Conservation (phyloP, 257 asterid genomes). For the Galeopsis tetrahit region DNA sequence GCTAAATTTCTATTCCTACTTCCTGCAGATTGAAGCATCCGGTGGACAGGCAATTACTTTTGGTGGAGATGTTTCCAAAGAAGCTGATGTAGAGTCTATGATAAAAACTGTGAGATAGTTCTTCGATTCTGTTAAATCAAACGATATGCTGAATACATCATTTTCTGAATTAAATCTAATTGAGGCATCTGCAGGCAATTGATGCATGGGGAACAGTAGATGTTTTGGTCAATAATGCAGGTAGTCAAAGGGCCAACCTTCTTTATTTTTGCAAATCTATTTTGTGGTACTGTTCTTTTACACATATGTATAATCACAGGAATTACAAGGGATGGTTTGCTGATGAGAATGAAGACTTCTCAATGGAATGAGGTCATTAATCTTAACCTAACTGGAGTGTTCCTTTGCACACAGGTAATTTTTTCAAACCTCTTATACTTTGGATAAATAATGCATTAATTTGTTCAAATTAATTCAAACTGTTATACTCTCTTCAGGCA, state of each 20-base stretch:
- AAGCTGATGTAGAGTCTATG: conserved; percentile 90
- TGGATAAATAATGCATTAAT: neutral
- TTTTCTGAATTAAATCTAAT: conserved; percentile 37
- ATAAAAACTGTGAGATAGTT: conserved; percentile 72
- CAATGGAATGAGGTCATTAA: conserved; percentile 98
- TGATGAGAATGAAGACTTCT: conserved; percentile 92
- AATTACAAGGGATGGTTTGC: conserved; percentile 88
- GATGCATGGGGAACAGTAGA: conserved; percentile 96
- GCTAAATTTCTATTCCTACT: conserved; percentile 14
- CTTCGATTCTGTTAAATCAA: conserved; percentile 9
- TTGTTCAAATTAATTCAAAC: conserved; percentile 33
- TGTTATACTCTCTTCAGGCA: conserved; percentile 62
- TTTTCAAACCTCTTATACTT: conserved; percentile 16
- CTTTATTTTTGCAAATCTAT: conserved; percentile 26
- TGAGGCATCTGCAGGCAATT: conserved; percentile 68
- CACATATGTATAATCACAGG: conserved; percentile 51
- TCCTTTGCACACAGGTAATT: conserved; percentile 86
- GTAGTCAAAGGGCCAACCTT: conserved; percentile 41
- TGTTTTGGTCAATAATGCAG: conserved; percentile 90
- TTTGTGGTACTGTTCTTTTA: neutral
- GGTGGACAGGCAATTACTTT: conserved; percentile 91
- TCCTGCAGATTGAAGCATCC: conserved; percentile 76
- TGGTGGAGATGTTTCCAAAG: conserved; percentile 97
- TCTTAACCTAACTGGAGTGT: conserved; percentile 95
- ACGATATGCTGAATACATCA: conserved; percentile 20